These are phyloP conservation scores for Aspergillus nanangensis DNA, from an alignment of 495 filamentous ascomycete genomes.

Conservation along the genomic window DNA sequence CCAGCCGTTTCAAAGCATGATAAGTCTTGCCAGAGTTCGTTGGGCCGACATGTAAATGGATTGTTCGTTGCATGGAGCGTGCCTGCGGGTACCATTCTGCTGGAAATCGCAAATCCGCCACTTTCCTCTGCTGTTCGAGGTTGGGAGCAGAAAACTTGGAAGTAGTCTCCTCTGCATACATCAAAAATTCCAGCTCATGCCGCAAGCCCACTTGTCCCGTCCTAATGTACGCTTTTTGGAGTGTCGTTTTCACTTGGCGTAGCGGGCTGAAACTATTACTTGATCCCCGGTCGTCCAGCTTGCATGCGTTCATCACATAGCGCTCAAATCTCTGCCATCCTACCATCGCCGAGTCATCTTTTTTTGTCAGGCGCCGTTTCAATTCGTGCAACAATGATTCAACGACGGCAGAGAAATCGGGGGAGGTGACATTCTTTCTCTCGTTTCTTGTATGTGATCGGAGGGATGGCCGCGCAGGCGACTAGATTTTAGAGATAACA, in stretches of 20 bases:
- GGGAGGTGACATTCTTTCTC: conserved; percentile 5
- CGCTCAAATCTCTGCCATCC: conserved; percentile 36
- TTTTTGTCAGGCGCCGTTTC: conserved; percentile 10
- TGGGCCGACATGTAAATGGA: conserved; percentile 93
- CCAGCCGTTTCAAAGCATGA: conserved; percentile 82
- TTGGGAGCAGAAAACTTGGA: conserved; percentile 42
- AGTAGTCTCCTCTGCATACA: conserved; percentile 49
- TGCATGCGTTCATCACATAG: conserved; percentile 29
- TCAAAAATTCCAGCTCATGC: conserved; percentile 53
- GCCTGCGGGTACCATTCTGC: conserved; percentile 88
- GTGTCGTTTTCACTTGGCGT: conserved; percentile 20
- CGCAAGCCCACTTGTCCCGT: conserved; percentile 42
- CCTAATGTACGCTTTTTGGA: conserved; percentile 55
- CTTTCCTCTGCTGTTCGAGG: conserved; percentile 52
- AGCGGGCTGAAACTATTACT: conserved; percentile 15
- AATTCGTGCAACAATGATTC: conserved; percentile 23
- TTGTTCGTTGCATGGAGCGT: conserved; percentile 68
- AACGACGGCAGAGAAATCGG: conserved; percentile 27
- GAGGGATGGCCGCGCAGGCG: background rate
- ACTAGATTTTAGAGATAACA: background rate
- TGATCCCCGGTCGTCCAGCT: conserved; percentile 16
- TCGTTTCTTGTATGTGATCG: background rate
- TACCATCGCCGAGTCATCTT: conserved; percentile 7
- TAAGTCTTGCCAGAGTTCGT: conserved; percentile 99
- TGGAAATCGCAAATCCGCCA: conserved; percentile 80